These are phyloP conservation scores for Closterium sp. DNA, from an alignment of 139 green algal species.

Conservation along the genomic window DNA sequence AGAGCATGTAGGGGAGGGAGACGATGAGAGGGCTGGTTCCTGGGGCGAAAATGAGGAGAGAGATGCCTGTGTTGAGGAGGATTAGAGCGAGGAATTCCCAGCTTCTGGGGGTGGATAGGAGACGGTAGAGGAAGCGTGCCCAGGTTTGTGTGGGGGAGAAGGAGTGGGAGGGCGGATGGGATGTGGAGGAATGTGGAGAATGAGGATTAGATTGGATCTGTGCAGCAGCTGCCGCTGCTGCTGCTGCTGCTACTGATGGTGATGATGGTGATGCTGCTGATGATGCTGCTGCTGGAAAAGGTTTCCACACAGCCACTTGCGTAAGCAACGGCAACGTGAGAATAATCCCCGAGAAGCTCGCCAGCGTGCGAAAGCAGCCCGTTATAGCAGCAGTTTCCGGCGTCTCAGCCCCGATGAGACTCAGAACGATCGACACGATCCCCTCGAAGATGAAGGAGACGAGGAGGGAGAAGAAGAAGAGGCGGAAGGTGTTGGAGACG, in stretches of 20 bases:
- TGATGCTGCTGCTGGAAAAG: too few relatives aligned
- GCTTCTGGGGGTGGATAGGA: not conserved
- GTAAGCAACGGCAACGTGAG: not conserved
- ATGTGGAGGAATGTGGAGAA: not conserved
- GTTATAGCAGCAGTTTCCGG: not conserved
- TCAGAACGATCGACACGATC: not conserved
- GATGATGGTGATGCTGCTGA: too few relatives aligned
- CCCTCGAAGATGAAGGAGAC: not conserved
- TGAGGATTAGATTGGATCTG: not conserved
- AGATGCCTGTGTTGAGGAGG: not conserved
- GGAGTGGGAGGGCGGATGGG: not conserved
- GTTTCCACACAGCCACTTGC: not conserved
- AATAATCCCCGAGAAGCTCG: not conserved
- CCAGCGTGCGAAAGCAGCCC: not conserved
- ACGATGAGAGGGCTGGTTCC: not conserved
- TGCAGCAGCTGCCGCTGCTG: not conserved
- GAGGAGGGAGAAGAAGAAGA: not conserved
- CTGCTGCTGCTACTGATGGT: too few relatives aligned
- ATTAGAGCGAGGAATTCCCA: not conserved
- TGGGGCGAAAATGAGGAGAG: not conserved
- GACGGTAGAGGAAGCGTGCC: not conserved
- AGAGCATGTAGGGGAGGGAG: conserved; percentile 11
- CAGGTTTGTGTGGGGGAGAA: not conserved
- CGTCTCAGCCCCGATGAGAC: not conserved
- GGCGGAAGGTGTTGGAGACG: not conserved